These are phyloP conservation scores for Cladosporium sp. DNA, from an alignment of 2,329 filamentous ascomycete genomes.

Conservation along the genomic window DNA sequence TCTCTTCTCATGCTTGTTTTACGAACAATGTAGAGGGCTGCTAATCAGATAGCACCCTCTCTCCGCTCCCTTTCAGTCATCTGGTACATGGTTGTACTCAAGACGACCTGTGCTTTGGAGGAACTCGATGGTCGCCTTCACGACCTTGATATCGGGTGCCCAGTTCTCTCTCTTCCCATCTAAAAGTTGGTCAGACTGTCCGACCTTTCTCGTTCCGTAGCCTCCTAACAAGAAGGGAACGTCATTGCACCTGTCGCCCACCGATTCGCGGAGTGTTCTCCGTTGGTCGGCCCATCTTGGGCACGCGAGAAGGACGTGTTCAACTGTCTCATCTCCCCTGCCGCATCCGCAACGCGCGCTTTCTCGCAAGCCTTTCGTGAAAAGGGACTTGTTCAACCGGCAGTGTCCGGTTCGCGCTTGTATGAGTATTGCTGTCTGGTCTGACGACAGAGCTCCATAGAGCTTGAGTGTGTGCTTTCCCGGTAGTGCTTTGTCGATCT, in stretches of 20 bases:
- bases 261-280: neutral
- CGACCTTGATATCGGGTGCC: too few relatives aligned
- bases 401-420: neutral
- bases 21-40: too few relatives aligned
- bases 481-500: slow-evolving; percentile 1
- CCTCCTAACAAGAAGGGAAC: slow-evolving; percentile 1
- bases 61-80: too few relatives aligned
- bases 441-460: neutral
- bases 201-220: too few relatives aligned
- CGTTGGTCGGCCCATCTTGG: too few relatives aligned
- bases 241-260: slow-evolving; percentile 1
- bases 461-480: neutral
- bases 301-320: neutral
- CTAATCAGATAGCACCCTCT: too few relatives aligned
- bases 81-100: too few relatives aligned
- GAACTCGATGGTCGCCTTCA: too few relatives aligned
- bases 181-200: too few relatives aligned
- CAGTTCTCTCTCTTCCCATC: too few relatives aligned
- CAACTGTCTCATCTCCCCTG: neutral
- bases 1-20: too few relatives aligned
- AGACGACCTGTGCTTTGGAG: too few relatives aligned
- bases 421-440: neutral
- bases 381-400: neutral
- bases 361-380: neutral
- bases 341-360: neutral